phyloP scores from a whole-genome alignment of 768 basidiomycete genomes.

The Ramaria sp. region DNA sequence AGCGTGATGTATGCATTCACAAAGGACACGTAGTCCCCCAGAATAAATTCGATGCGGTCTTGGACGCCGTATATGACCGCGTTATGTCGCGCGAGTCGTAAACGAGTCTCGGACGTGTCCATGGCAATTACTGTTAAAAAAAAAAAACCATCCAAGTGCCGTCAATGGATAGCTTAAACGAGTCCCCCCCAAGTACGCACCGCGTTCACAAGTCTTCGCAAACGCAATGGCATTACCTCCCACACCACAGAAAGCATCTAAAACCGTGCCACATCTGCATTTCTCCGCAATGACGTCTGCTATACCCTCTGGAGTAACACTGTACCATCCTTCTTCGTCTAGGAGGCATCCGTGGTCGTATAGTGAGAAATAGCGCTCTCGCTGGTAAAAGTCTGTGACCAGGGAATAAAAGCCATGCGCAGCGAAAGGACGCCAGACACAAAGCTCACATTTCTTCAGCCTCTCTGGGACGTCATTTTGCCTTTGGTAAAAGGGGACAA shows the following conservation, averaged over 20 bases:
- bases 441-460: conserved; percentile 62
- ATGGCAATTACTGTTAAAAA: conserved; percentile 96
- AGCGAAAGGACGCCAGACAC: not conserved
- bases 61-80: conserved; percentile 90
- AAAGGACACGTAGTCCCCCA: conserved; percentile 77
- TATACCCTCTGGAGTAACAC: conserved; percentile 89
- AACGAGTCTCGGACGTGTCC: conserved; percentile 73
- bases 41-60: conserved; percentile 89
- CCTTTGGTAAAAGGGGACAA: conserved; percentile 62
- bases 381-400: conserved; percentile 70
- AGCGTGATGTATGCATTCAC: conserved; percentile 39
- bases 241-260: conserved; percentile 96
- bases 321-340: conserved; percentile 97
- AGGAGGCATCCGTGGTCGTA: conserved; percentile 77
- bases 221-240: conserved; percentile 98
- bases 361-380: conserved; percentile 68
- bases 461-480: conserved; percentile 61
- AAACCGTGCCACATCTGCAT: conserved; percentile 72
- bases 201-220: conserved; percentile 89
- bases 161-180: not conserved
- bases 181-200: conserved; percentile 31
- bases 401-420: not conserved
- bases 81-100: conserved; percentile 88
- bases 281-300: conserved; percentile 89
- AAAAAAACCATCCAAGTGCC: not conserved